These are phyloP conservation scores for Sugiyamaella sp. DNA, from an alignment of 1,139 yeast genomes.

Conservation along the genomic window DNA sequence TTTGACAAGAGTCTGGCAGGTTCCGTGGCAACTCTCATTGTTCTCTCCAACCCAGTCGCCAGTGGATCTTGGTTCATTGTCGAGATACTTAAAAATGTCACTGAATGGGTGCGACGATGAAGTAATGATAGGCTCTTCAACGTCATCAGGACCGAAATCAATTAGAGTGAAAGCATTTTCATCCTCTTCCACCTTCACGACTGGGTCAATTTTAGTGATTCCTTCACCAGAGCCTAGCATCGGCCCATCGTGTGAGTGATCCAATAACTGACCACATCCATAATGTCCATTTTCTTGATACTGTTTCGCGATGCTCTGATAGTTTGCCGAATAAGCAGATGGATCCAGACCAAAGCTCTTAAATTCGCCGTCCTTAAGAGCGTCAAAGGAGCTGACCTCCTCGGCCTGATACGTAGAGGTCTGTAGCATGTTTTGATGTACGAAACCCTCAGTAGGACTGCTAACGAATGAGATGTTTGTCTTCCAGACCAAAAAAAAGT, in stretches of 20 bases:
- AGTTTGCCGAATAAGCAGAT: background rate
- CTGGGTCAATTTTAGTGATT: background rate
- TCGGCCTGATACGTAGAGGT: slow-evolving; percentile 10
- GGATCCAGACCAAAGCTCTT: slow-evolving; percentile 4
- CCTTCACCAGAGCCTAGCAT: background rate
- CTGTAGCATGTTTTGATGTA: slow-evolving; percentile 6
- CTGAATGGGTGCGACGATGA: background rate
- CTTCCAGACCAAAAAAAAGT: background rate
- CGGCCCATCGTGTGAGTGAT: background rate
- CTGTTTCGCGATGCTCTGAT: background rate
- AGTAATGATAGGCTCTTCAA: background rate
- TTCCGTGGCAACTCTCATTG: background rate
- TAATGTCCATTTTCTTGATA: slow-evolving; percentile 4
- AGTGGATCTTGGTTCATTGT: background rate
- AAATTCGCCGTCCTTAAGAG: slow-evolving; percentile 2
- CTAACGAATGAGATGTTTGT: too few species aligned
- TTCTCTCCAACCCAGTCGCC: background rate
- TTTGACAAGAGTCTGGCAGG: background rate
- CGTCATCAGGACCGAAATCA: background rate
- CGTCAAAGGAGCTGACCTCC: slow-evolving; percentile 7
- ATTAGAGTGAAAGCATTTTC: background rate
- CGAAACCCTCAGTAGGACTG: too few species aligned
- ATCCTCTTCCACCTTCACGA: background rate
- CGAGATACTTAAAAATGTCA: slow-evolving; percentile 8
- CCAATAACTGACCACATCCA: background rate